These are phyloP conservation scores for Meyerozyma guilliermondii DNA, from an alignment of 1,139 yeast genomes.

Conservation along the genomic window DNA sequence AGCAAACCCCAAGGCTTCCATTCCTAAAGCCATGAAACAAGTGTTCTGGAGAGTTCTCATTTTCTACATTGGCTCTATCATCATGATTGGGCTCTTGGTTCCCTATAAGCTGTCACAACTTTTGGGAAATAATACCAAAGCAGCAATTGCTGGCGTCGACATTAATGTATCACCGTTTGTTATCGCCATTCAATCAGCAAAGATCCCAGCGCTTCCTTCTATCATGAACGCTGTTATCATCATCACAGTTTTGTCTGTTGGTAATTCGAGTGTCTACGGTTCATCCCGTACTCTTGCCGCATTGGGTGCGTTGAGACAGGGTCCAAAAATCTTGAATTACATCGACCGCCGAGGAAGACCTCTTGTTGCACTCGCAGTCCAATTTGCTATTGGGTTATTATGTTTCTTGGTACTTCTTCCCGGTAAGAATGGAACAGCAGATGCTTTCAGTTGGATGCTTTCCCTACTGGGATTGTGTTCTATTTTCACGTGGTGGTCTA, in stretches of 20 bases:
- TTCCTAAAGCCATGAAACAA: conserved; percentile 32
- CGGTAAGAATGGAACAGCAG: conserved; percentile 11
- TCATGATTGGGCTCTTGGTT: conserved; percentile 29
- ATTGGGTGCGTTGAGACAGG: conserved; percentile 30
- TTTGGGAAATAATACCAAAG: conserved; percentile 8
- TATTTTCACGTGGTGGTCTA: conserved; percentile 23
- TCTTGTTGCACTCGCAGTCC: conserved; percentile 23
- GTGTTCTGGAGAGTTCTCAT: conserved; percentile 31
- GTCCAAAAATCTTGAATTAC: conserved; percentile 25
- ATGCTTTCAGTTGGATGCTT: conserved; percentile 21
- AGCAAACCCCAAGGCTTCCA: conserved; percentile 26
- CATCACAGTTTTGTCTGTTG: conserved; percentile 29
- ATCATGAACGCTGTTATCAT: conserved; percentile 29
- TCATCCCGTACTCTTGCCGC: conserved; percentile 32
- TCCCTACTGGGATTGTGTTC: conserved; percentile 20
- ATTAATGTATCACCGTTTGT: conserved; percentile 37
- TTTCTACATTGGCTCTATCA: conserved; percentile 25
- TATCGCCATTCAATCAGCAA: conserved; percentile 30
- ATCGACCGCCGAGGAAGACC: conserved; percentile 33
- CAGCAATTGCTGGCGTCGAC: conserved; percentile 12
- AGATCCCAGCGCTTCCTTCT: conserved; percentile 28
- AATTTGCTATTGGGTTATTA: conserved; percentile 23
- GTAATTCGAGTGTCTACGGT: conserved; percentile 33
- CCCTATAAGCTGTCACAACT: conserved; percentile 20
- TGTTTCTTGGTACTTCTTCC: conserved; percentile 30